These are phyloP conservation scores for Chaetothyriales sp. DNA, from an alignment of 2,329 filamentous ascomycete genomes.

Conservation along the genomic window DNA sequence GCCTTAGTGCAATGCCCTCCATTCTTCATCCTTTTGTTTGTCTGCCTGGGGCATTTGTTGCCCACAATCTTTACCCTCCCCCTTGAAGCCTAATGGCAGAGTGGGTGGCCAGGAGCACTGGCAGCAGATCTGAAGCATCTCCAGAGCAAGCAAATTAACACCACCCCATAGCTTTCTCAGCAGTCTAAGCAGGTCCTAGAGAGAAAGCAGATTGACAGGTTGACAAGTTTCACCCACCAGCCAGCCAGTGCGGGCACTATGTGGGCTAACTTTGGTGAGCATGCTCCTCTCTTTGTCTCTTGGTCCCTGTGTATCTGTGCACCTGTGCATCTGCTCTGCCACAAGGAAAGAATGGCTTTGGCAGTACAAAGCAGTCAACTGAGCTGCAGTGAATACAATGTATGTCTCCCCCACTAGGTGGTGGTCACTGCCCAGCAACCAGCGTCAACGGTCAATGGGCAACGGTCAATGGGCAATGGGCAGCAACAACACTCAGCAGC, in stretches of 20 bases:
- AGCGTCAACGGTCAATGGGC: too few species aligned
- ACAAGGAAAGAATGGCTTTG: neutral
- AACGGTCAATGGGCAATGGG: too few species aligned
- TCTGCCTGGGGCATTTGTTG: neutral
- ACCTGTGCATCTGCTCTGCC: neutral
- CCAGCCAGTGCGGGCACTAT: neutral
- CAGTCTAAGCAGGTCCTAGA: neutral
- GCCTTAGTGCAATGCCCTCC: neutral
- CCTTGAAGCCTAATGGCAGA: neutral
- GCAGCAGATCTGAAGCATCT: neutral
- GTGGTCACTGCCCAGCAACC: neutral
- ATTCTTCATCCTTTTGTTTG: neutral
- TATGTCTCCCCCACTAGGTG: neutral
- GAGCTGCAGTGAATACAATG: neutral
- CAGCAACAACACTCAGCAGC: neutral
- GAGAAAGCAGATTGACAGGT: neutral
- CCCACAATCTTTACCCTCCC: neutral
- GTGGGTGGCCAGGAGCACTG: neutral
- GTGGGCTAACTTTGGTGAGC: constrained; percentile 2
- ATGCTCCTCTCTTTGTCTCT: neutral
- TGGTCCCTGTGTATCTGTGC: neutral
- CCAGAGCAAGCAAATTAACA: neutral
- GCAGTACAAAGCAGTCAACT: neutral
- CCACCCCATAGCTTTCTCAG: neutral
- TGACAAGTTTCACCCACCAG: neutral